Evolutionary conservation across 805 yeast species (phyloP), one percentile per base, ranked within the genome.

Genomic region (Metschnikowia reukaufii): DNA sequence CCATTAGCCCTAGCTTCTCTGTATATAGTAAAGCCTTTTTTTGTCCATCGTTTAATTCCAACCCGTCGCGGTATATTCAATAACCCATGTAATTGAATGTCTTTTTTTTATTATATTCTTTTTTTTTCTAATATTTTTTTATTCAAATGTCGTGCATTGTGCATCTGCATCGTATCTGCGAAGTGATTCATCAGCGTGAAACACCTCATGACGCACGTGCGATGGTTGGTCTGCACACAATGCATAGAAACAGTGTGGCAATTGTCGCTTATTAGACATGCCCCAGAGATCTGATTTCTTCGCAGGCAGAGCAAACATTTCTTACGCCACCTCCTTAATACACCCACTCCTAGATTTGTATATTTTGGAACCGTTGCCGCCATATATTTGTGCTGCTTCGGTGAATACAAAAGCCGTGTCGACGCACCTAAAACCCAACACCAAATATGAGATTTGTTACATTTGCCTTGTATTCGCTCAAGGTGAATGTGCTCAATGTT

Each of bases 401-500:
- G 12, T 9, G 12, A 25, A 13, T 3, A 9, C 12, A 9, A 25
- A 3, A 25, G 12, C 29, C 8, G 29, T 25, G 8, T 25, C 29
- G 12, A 9, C 29, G 8, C 29, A 25, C 29, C 29, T 9, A 9
- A 3, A 9, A 3, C 29, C 29, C 29, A 25, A 9, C 8, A 9
- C 29, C 29, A 15, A 36, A 35, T 8, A 71, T 71, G 76, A 66
- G 66, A 51, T 51, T 69, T 34, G 48, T 69, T 15, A 55, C 67
- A 29, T 57, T 68, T 43, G 48, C 66, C 13, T 48, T 72, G 40
- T 71, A 72, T 49, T 53, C 66, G 34, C 56, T 72, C 37, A 72
- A 72, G 52, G 56, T 68, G 38, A 72, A 72, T 48, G 47, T 72
- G 31, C 57, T 72, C 37, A 70, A 63, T 40, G 56, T 70, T 25